Base-by-base conservation (phyloP, 257 asterid species). In the Ilex asprella region DNA sequence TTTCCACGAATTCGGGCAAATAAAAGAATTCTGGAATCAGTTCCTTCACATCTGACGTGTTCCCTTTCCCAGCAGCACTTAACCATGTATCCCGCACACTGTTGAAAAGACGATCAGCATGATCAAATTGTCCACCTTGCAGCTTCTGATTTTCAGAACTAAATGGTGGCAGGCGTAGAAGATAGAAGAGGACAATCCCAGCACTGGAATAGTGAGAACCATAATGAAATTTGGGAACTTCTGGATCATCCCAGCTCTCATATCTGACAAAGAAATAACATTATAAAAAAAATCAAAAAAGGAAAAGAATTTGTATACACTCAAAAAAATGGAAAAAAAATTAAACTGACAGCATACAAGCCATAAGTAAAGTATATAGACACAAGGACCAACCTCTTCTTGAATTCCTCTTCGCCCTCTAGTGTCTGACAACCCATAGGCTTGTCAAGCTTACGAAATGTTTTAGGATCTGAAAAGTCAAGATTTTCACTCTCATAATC, bases 181-280 rank as follows among this genome's bases (percentile, higher is more conserved):
- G 99, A 76, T 93, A 93, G 81, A 93, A 93, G 63, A 93, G 97
- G 65, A 93, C 97, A 66, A 93, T 93, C 72, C 99, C 99, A 64
- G 99, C 97, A 61, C 99, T 93, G 31, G 99, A 89, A 71, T 93
- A 93, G 75, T 93, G 99, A 74, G 99, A 93, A 73, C 99, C 97
- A 65, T 93, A 93, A 77, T 93, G 99, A 74, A 93, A 93, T 65
- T 93, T 93, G 65, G 99, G 99, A 76, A 89, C 92, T 65, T 93
- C 99, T 44, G 99, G 99, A 79, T 93, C 99, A 87, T 93, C 99
- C 99, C 99, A 93, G 88, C 97, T 93, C 70, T 93, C 99, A 63
- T 82, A 85, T 76, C 99, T 93, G 81, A 56, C 11, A 53, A 15
- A 32, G 39, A 55, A 64, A 35, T 35, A 35, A 5, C 2, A 35